Base-by-base conservation (phyloP, 1,139 yeast genomes). In the Hyphopichia fennica region DNA sequence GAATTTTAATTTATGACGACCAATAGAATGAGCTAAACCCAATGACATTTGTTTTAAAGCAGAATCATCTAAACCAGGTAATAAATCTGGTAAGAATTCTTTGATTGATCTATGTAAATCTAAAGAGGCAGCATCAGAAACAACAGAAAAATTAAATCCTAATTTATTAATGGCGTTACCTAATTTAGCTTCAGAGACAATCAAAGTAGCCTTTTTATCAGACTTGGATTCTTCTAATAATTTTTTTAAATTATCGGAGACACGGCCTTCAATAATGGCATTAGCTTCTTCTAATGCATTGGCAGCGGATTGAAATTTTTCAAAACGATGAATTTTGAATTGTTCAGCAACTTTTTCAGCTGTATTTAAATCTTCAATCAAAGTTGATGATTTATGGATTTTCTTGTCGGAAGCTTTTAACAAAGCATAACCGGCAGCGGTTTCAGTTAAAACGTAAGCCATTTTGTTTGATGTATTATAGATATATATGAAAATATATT, bases 381-480 rank as follows among this genome's bases (percentile, higher is more conserved):
- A 72, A 46, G 82, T 65, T 41, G 87, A 67, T 27, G 95, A 85
- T 75, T 91, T 90, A 79, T 91, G 84, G 62, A 93, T 86, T 80
- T 93, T 93, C 78, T 93, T 93, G 77, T 93, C 98, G 52, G 96
- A 84, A 46, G 98, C 96, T 75, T 93, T 93, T 62, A 93, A 81
- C 64, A 93, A 79, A 65, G 98, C 98, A 66, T 93, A 93, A 64
- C 99, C 99, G 44, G 99, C 99, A 52, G 98, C 88, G 51, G 98
- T 93, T 77, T 93, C 99, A 49, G 98, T 87, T 67, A 93, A 82
- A 62, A 93, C 93, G 80, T 81, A 90, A 56, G 98, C 89, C 97
- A 90, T 90, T 45, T 41, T 50, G 38, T 36, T 15, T 10, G n/a
- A 29, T 29, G 18, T 7, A 7, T 25, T 25, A 25, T 25, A 25